A percentile compares a stretch with the other conserved stretches of the same genome.
phyloP scores from a whole-genome alignment of 768 basidiomycete species.

The Tubosaeta sp. region DNA sequence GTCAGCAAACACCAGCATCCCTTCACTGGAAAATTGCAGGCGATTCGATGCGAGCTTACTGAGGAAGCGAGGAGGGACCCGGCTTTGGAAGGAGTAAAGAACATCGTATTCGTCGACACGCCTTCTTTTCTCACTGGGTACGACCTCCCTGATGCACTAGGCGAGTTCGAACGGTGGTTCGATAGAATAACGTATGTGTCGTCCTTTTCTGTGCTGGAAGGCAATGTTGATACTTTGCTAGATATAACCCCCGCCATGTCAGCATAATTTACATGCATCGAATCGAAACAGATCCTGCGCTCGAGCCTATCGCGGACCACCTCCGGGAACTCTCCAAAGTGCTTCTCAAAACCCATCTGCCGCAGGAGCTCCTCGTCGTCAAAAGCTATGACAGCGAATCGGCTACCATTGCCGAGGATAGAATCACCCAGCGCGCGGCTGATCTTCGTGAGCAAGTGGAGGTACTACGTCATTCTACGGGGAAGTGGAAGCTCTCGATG shows the following conservation, averaged over 20 bases:
- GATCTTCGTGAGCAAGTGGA: background rate
- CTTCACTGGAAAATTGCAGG: slow-evolving; percentile 1
- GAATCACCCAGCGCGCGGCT: background rate
- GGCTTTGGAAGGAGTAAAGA: background rate
- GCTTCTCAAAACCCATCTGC: background rate
- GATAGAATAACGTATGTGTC: background rate
- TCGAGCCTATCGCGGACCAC: slow-evolving; percentile 2
- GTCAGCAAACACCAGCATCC: slow-evolving; percentile 1
- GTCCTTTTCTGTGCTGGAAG: background rate
- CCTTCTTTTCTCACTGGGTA: slow-evolving; percentile 19
- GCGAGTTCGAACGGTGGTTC: slow-evolving; percentile 6
- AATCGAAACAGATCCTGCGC: slow-evolving; percentile 11
- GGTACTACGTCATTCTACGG: background rate
- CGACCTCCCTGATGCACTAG: slow-evolving; percentile 1
- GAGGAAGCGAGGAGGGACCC: slow-evolving; percentile 3
- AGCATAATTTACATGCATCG: slow-evolving; percentile 19
- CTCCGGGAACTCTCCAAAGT: slow-evolving; percentile 1
- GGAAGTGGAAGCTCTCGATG: background rate
- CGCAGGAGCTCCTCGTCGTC: slow-evolving; percentile 6
- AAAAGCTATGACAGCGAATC: slow-evolving; percentile 12
- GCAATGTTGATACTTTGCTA: background rate
- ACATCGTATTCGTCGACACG: slow-evolving; percentile 18
- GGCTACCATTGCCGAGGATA: background rate
- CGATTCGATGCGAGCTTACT: slow-evolving; percentile 10
- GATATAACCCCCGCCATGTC: slow-evolving; percentile 2